Evolutionary conservation across 2,329 filamentous ascomycete species (phyloP), one percentile per base, ranked within the genome.

Genomic region (Reticulascus tulasneorum): DNA sequence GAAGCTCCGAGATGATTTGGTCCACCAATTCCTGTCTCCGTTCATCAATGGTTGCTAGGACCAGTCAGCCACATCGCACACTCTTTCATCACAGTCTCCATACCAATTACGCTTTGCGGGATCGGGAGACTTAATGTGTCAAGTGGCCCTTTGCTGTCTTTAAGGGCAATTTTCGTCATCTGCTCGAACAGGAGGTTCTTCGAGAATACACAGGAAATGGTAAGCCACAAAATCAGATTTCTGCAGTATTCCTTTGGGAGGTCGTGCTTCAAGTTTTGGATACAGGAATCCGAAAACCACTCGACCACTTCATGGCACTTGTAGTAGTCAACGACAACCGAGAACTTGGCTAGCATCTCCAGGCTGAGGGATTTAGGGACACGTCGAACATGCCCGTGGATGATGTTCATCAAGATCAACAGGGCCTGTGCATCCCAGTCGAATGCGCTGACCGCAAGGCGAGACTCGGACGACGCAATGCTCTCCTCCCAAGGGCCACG

Each of bases 351-450:
- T 4, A 56, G 36, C 8, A 37, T 48, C 17, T 54, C 48, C 3
- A 55, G 37, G 2, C 24, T 33, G 8, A 58, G 31, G 1, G 10
- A 15, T 5, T 35, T 35, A 3, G 52, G 51, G 0, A 55, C 46
- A 3, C 26, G 27, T 22, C 42, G 36, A 4, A 43, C 39, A 12
- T 47, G 49, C 4, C 55, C 47, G 12, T 59, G 56, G 1, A 59
- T 52, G 11, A 56, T 46, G 9, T 48, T 32, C 20, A 59, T 47
- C 1, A 59, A 13, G n/a, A 55, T 48, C 1, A 53, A 32, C 6
- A 60, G 18, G 2, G 55, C 54, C 1, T 50, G 41, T 6, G 38
- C 9, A 27, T 60, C 54, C 55, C 55, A 60, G 2, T 28, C 38
- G 3, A 29, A n/a, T 29, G 47, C 38, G 2, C 41, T 23, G 6